Percentiles rank a stretch among this genome's conserved stretches.
These are phyloP conservation scores for Pythium oligandrum DNA, from an alignment of 352 stramenopile species.

Conservation along the genomic window DNA sequence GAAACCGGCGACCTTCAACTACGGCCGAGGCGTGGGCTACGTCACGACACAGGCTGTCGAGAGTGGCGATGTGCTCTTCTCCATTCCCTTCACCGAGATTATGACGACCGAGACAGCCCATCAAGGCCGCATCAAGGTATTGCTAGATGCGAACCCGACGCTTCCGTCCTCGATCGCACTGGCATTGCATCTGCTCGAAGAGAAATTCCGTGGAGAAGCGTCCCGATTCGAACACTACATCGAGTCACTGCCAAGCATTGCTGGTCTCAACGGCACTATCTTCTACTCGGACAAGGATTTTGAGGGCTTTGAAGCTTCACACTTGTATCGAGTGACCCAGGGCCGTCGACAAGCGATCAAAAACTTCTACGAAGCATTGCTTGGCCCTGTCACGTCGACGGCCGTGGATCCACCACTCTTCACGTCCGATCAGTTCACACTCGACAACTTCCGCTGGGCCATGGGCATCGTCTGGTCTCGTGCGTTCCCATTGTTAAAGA, in stretches of 20 bases:
- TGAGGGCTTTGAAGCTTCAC: constrained; percentile 15
- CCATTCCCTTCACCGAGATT: constrained; percentile 14
- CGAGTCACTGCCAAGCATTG: constrained; percentile 7
- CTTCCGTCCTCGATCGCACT: constrained; percentile 18
- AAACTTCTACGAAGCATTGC: constrained; percentile 21
- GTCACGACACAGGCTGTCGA: constrained; percentile 6
- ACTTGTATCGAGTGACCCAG: constrained; percentile 14
- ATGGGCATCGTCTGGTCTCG: constrained; percentile 25
- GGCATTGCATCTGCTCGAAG: constrained; percentile 22
- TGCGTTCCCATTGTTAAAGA: constrained; percentile 10
- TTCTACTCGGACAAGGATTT: constrained; percentile 22
- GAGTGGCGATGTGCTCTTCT: constrained; percentile 20
- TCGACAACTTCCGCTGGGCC: constrained; percentile 24
- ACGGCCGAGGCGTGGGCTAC: constrained; percentile 19
- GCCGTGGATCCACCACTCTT: constrained; percentile 24
- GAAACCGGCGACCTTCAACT: constrained; percentile 14
- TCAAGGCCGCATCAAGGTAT: constrained; percentile 12
- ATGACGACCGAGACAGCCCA: constrained; percentile 19
- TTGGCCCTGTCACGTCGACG: constrained; percentile 17
- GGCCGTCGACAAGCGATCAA: constrained; percentile 11
- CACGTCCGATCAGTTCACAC: constrained; percentile 18
- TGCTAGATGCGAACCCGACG: constrained; percentile 22
- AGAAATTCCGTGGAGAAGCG: constrained; percentile 14
- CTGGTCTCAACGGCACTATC: constrained; percentile 17
- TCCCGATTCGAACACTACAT: constrained; percentile 19